phyloP scores from a whole-genome alignment of 805 yeast genomes.

The Candida nonsorbophila region DNA sequence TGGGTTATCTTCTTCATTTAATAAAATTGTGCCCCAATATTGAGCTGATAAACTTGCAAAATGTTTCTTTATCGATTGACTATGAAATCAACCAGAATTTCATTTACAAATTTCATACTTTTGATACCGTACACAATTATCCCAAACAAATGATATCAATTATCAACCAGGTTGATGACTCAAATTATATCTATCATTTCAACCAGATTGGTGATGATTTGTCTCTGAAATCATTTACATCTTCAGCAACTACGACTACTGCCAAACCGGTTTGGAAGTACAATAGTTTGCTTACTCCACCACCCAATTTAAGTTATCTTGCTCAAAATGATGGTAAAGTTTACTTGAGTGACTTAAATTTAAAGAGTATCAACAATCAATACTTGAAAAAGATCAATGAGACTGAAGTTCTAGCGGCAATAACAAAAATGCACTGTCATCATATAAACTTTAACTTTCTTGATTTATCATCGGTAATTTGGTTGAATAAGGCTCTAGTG shows the following conservation, averaged over 20 bases:
- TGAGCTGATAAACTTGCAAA: slow-evolving; percentile 49
- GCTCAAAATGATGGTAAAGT: slow-evolving; percentile 25
- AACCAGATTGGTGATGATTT: slow-evolving; percentile 5
- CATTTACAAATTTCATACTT: slow-evolving; percentile 30
- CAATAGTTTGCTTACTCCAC: slow-evolving; percentile 34
- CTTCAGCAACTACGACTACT: slow-evolving; percentile 1
- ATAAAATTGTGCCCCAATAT: slow-evolving; percentile 64
- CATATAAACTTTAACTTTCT: slow-evolving; percentile 24
- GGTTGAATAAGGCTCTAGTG: slow-evolving; percentile 39
- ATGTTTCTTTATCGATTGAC: slow-evolving; percentile 61
- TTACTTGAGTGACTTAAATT: slow-evolving; percentile 35
- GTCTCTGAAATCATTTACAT: slow-evolving; percentile 6
- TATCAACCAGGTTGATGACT: slow-evolving; percentile 10
- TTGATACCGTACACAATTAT: slow-evolving; percentile 34
- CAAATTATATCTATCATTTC: slow-evolving; percentile 9
- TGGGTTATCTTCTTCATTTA: slow-evolving; percentile 69
- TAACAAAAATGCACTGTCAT: slow-evolving; percentile 21
- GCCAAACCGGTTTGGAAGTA: slow-evolving; percentile 27
- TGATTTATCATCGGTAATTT: slow-evolving; percentile 41
- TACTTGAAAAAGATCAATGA: slow-evolving; percentile 28
- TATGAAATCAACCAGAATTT: slow-evolving; percentile 44
- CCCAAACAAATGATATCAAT: slow-evolving; percentile 19
- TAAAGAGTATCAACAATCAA: slow-evolving; percentile 30
- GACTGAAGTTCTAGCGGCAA: slow-evolving; percentile 21
- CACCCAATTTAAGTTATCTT: slow-evolving; percentile 27